Base-by-base conservation (phyloP, 108 stramenopile species). In the Skeletonema marinoi region DNA sequence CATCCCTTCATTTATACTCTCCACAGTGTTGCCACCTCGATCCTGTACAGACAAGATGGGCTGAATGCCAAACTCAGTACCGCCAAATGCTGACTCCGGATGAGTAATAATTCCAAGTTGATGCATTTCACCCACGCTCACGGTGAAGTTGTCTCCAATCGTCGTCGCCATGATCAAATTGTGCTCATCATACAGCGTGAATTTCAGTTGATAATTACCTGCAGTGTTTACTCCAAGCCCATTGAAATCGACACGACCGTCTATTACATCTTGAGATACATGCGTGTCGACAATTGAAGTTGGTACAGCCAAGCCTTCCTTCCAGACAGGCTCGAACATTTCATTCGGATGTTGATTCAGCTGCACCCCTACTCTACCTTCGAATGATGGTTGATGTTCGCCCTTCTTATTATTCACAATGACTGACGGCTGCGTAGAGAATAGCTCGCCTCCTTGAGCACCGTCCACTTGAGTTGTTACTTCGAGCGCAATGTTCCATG, bases 11-110 rank as follows among this genome's bases (percentile, higher is more conserved):
- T 81, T 85, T 0, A 82, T 61, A 65, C 14, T 35, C 25, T 32
- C 39, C 39, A 86, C 73, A 48, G 63, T 75, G 62, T 88, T 88
- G 1, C 77, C 81, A n/a, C 87, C 87, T 56, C 71, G 68, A 75
- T 88, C 87, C 32, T 83, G 68, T 9, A 88, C 35, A n/a, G 70
- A 69, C 10, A 85, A 42, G 32, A 68, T 71, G 17, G 87, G 87
- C 60, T 85, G 80, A 42, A 17, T 65, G 4, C 67, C 71, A 63
- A 85, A 88, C 5, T 44, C 61, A 14, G 36, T 42, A 11, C 87
- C 87, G 6, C 84, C 84, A 33, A 72, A 79, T 38, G 81, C 87
- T 6, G 42, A 41, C 50, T 78, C 78, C 6, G 84, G 84, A 25
- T 74, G 68, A 50, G 73, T 44, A 30, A 65, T 63, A 14, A 88